phyloP scores from a whole-genome alignment of 192 early-diverging fungal species.

The Entomortierella beljakovae region DNA sequence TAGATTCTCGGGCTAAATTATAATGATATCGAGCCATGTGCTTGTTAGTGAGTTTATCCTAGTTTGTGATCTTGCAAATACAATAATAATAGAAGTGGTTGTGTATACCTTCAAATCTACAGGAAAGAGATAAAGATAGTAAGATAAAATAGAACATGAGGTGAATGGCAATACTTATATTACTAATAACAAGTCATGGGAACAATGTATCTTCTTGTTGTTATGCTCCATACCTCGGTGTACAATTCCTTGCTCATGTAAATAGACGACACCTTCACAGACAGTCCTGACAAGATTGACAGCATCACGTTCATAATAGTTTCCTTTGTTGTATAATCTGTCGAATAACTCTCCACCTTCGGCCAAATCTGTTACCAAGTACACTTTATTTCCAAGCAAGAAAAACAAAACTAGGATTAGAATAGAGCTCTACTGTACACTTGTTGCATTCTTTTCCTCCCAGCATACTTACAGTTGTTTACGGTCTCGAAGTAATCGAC shows the following conservation, averaged over 20 bases:
- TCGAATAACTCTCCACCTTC: slow-evolving; percentile 96
- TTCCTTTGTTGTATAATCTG: slow-evolving; percentile 75
- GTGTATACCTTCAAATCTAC: slow-evolving; percentile 17
- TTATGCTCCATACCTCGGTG: slow-evolving; percentile 70
- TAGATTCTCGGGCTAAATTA: slow-evolving; percentile 77
- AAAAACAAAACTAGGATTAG: background rate
- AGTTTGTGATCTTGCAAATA: too few species aligned
- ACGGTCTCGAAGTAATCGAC: slow-evolving; percentile 84
- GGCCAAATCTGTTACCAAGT: slow-evolving; percentile 82
- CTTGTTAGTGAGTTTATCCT: too few species aligned
- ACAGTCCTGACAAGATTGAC: slow-evolving; percentile 81
- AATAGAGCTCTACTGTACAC: too few species aligned
- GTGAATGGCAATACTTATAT: background rate
- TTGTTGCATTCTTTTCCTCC: background rate
- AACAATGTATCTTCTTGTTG: background rate
- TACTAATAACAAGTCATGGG: background rate
- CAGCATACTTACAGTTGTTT: slow-evolving; percentile 63
- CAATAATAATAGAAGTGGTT: slow-evolving; percentile 7
- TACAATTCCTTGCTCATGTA: slow-evolving; percentile 88
- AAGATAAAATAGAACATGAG: background rate
- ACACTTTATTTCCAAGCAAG: slow-evolving; percentile 58
- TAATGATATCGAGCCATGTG: background rate
- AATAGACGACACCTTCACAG: slow-evolving; percentile 78
- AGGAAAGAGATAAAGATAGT: background rate
- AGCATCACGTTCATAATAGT: slow-evolving; percentile 84